Evolutionary conservation across 139 green algal genomes (phyloP).

Genomic region (Chlorella ohadii): DNA sequence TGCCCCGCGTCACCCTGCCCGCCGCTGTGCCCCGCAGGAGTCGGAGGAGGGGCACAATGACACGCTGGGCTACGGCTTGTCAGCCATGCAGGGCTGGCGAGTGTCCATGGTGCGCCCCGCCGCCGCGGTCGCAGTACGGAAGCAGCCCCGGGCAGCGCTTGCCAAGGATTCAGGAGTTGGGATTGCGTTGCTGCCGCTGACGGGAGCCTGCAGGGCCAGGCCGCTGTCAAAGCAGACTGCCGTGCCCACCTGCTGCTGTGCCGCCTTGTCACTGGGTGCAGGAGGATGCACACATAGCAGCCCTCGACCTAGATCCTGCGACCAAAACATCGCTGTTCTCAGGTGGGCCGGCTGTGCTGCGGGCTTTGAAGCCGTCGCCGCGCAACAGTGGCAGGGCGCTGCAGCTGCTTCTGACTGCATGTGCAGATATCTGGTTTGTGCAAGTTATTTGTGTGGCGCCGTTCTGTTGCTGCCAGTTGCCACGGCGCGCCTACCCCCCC

Average conservation of each 20-base stretch:
- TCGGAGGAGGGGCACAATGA: constrained; percentile 37
- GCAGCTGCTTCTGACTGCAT: neutral
- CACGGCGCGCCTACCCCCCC: neutral
- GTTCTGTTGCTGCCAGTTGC: too few species aligned
- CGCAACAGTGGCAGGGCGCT: neutral
- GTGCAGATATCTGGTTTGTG: too few species aligned
- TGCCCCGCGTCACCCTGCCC: neutral
- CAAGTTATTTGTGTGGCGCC: too few species aligned
- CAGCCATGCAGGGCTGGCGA: constrained; percentile 59
- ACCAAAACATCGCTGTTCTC: constrained; percentile 44
- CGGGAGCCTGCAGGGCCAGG: neutral
- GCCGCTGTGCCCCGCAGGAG: constrained; percentile 26
- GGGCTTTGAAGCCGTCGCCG: too few species aligned
- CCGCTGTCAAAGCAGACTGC: neutral
- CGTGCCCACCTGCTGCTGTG: neutral
- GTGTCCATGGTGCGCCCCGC: constrained; percentile 47
- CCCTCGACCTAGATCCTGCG: constrained; percentile 27
- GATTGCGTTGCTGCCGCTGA: neutral
- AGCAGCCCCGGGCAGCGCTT: neutral
- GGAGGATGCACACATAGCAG: constrained; percentile 58
- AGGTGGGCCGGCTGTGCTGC: neutral
- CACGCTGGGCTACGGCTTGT: constrained; percentile 42
- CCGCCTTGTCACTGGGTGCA: neutral
- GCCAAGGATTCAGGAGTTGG: neutral
- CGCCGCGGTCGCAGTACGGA: neutral